Evolutionary conservation across 352 stramenopile genomes (phyloP).

Genomic region (Phytophthora hybrid): DNA sequence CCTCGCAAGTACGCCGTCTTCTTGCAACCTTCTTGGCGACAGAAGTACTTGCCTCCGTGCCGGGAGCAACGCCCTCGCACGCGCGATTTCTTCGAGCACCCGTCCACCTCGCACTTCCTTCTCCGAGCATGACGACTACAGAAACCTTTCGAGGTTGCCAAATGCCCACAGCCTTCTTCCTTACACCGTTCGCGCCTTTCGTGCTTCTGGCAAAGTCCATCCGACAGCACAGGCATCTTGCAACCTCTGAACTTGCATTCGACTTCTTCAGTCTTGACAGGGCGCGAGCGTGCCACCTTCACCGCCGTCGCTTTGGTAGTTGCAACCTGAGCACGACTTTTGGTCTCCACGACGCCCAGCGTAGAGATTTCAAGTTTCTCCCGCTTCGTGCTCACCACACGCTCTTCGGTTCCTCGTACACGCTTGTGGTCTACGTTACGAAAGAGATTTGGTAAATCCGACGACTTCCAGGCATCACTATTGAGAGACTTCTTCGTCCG

Average conservation of each 20-base stretch:
- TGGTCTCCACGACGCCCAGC: background rate
- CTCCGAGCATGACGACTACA: background rate
- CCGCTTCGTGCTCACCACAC: background rate
- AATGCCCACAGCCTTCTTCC: conserved; percentile 6
- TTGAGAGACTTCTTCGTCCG: background rate
- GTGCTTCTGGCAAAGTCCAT: conserved; percentile 19
- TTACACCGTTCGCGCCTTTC: conserved; percentile 9
- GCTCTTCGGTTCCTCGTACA: background rate
- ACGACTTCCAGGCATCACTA: conserved; percentile 19
- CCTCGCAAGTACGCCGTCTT: conserved; percentile 6
- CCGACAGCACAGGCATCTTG: background rate
- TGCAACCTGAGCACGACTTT: background rate
- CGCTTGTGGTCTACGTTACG: conserved; percentile 17
- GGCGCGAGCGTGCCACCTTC: background rate
- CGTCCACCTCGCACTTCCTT: conserved; percentile 8
- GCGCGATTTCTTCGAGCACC: conserved; percentile 12
- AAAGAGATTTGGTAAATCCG: conserved; percentile 30
- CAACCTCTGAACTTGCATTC: conserved; percentile 21
- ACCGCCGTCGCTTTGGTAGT: background rate
- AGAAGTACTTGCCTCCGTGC: conserved; percentile 11
- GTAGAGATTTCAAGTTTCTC: conserved; percentile 2
- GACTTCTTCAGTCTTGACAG: background rate
- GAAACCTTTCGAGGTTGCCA: background rate
- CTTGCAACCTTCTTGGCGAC: conserved; percentile 10
- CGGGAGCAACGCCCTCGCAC: background rate